Percentiles rank a stretch among this genome's conserved stretches.
phyloP scores from a whole-genome alignment of 2,329 filamentous ascomycete genomes.

The Neobulgaria alba region DNA sequence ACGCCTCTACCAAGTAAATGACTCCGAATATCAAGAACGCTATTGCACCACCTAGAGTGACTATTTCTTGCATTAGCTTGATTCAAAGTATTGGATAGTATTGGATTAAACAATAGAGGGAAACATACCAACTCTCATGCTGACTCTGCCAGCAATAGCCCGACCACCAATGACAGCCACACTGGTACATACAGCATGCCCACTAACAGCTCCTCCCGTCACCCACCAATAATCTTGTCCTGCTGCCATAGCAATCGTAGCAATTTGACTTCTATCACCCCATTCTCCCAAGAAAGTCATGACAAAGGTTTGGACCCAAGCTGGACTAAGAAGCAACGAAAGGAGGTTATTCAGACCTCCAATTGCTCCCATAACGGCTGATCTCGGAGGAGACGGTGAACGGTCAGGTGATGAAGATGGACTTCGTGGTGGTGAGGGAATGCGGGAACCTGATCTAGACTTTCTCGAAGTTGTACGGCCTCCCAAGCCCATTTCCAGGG shows the following conservation, averaged over 20 bases:
- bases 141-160: conserved; percentile 88
- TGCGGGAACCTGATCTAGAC: conserved; percentile 63
- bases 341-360: conserved; percentile 76
- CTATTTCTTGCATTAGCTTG: conserved; percentile 39
- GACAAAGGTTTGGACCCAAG: conserved; percentile 97
- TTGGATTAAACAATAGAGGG: conserved; percentile 4
- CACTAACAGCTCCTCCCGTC: conserved; percentile 75
- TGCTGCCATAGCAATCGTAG: conserved; percentile 97
- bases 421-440: conserved; percentile 73
- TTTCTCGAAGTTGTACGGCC: conserved; percentile 54
- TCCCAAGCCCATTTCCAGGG: conserved; percentile 67
- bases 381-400: conserved; percentile 30
- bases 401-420: conserved; percentile 68
- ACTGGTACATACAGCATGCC: conserved; percentile 84
- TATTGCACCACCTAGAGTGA: conserved; percentile 82
- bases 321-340: conserved; percentile 81
- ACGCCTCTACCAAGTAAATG: conserved; percentile 80
- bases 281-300: conserved; percentile 99
- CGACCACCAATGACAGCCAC: conserved; percentile 86
- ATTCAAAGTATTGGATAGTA: conserved; percentile 5
- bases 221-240: conserved; percentile 99
- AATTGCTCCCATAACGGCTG: conserved; percentile 36
- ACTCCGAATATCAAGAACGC: conserved; percentile 88
- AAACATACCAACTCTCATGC: conserved; percentile 85
- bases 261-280: conserved; percentile 96